A percentile compares a stretch with the other conserved stretches of the same genome.
phyloP scores from a whole-genome alignment of 768 basidiomycete genomes.

The Solioccasus polychromus region DNA sequence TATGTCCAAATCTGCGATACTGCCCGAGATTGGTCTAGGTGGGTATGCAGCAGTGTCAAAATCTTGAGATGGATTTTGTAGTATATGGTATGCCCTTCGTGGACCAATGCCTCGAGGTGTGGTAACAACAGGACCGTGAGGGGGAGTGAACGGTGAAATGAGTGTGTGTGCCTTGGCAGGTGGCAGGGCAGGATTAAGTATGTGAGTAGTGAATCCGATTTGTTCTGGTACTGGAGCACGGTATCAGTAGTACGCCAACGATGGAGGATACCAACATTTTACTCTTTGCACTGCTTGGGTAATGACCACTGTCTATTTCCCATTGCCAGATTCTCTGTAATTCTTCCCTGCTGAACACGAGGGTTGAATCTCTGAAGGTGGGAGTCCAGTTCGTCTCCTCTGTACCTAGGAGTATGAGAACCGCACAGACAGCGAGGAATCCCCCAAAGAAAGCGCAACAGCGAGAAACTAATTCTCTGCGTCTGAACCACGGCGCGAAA shows the following conservation, averaged over 20 bases:
- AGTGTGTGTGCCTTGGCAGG: conserved; percentile 43
- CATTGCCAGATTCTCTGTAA: conserved; percentile 91
- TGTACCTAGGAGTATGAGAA: conserved; percentile 43
- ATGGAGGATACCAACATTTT: conserved; percentile 30
- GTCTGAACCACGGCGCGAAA: conserved; percentile 45
- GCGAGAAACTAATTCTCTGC: conserved; percentile 54
- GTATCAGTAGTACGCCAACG: neutral
- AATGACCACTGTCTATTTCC: conserved; percentile 93
- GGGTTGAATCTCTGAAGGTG: conserved; percentile 60
- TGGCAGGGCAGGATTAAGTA: conserved; percentile 76
- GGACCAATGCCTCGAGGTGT: conserved; percentile 73
- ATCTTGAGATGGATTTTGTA: conserved; percentile 59
- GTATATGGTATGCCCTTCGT: conserved; percentile 72
- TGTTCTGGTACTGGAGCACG: conserved; percentile 61
- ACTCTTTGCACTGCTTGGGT: conserved; percentile 81
- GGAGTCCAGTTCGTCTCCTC: conserved; percentile 63
- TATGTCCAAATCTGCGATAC: conserved; percentile 83
- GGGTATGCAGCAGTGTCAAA: conserved; percentile 78
- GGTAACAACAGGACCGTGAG: conserved; percentile 45
- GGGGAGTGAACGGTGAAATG: conserved; percentile 47
- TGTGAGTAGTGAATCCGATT: conserved; percentile 51
- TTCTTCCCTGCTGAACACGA: conserved; percentile 75
- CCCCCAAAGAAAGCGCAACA: conserved; percentile 49
- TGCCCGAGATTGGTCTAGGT: conserved; percentile 80
- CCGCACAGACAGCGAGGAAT: conserved; percentile 46